Evolutionary conservation across 805 yeast genomes (phyloP), one percentile per base, ranked within the genome.

Genomic region (Cyberlindnera xishuangbannaensis): DNA sequence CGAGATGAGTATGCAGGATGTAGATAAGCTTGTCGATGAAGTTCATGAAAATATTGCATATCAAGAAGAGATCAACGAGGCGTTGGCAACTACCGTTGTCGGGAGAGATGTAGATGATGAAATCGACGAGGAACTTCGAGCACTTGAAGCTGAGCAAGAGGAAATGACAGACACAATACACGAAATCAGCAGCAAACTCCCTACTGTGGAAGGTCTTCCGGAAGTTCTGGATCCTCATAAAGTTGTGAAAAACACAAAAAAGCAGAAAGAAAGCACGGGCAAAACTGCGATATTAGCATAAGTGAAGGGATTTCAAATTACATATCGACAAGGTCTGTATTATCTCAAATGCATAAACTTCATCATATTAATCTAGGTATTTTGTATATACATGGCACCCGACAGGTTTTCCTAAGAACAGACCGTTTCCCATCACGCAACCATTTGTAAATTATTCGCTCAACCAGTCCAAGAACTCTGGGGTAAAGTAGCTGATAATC

Each of bases 401-500:
- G 30, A 13, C 22, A 19, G 21, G 10, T 13, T 19, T n/a, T 15
- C 18, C 16, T 4, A 6, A 9, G 10, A 16, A 10, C n/a, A n/a
- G n/a, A n/a, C n/a, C n/a, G n/a, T n/a, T n/a, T n/a, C n/a, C n/a
- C n/a, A n/a, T n/a, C n/a, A n/a, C n/a, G n/a, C n/a, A n/a, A n/a
- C n/a, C n/a, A n/a, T n/a, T n/a, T n/a, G n/a, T n/a, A n/a, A n/a
- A n/a, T 24, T 16, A 43, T 30, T 59, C 67, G 42, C 67, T 71
- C 47, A 90, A 68, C 98, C 98, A 92, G 25, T 85, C 96, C 54
- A 92, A 70, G 51, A 92, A 87, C 50, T 90, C 95, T 8, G 98
- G 98, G 3, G 97, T 83, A 55, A 92, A 85, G 62, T 92, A 92
- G 30, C 95, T 76, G 48, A 92, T 87, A 39, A 92, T 76, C 48